Evolutionary conservation across 148 eudicot genomes (phyloP).

Genomic region (Cornus florida): DNA sequence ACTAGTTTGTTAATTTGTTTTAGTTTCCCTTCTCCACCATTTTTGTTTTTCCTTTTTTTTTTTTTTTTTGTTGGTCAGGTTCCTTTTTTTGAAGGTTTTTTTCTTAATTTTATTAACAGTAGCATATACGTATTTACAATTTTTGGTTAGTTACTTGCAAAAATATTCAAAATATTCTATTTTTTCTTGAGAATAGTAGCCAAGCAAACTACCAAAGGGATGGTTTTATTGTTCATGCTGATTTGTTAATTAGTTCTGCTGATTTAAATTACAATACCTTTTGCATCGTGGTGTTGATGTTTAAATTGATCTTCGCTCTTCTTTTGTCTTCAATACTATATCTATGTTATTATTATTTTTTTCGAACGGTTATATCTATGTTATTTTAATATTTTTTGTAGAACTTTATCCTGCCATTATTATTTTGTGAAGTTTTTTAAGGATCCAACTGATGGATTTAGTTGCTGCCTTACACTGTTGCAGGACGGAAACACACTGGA

Average conservation of each 20-base stretch:
- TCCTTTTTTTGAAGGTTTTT: not conserved
- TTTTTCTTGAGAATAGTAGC: not conserved
- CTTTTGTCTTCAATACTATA: no score
- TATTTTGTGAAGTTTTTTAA: not conserved
- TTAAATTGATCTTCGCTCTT: not conserved
- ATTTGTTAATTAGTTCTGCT: not conserved
- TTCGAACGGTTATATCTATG: no score
- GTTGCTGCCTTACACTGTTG: slow-evolving; percentile 9
- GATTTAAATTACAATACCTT: not conserved
- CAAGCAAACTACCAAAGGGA: not conserved
- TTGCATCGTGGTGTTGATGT: not conserved
- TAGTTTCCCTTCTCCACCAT: not conserved
- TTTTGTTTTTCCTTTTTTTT: not conserved
- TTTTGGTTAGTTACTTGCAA: not conserved
- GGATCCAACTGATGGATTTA: not conserved
- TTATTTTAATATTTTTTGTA: not conserved
- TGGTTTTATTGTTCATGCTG: not conserved
- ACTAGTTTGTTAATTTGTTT: not conserved
- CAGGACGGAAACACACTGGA: slow-evolving; percentile 50
- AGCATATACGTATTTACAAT: not conserved
- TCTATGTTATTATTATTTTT: no score
- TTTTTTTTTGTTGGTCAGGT: not conserved
- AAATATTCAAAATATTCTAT: not conserved
- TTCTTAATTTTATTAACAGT: no score
- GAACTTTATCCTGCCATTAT: not conserved